Percentiles rank a stretch among this genome's conserved stretches.
Conservation (phyloP, 805 yeast species). For the Metschnikowia gelsemii region DNA sequence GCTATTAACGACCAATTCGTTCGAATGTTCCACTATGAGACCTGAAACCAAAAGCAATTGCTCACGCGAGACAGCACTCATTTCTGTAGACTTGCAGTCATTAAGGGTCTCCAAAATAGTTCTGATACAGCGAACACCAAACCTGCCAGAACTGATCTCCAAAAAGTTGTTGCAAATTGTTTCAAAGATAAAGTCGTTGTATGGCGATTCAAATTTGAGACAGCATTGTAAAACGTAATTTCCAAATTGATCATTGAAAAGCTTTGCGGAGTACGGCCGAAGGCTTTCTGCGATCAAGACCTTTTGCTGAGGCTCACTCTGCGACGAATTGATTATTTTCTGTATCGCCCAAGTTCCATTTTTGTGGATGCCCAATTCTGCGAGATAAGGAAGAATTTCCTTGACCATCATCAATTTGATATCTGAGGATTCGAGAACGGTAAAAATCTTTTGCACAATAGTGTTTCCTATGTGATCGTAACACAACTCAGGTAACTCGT, state of each 20-base stretch:
- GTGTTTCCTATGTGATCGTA: slow-evolving; percentile 95
- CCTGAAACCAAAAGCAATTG: slow-evolving; percentile 73
- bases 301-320: slow-evolving; percentile 48
- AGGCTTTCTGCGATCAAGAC: slow-evolving; percentile 65
- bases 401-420: slow-evolving; percentile 80
- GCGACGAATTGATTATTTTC: slow-evolving; percentile 74
- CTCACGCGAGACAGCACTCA: slow-evolving; percentile 43
- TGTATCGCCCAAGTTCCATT: slow-evolving; percentile 99
- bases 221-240: slow-evolving; percentile 96
- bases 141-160: slow-evolving; percentile 82
- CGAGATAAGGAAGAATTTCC: slow-evolving; percentile 71
- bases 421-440: slow-evolving; percentile 58
- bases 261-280: slow-evolving; percentile 76
- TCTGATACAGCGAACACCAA: slow-evolving; percentile 92
- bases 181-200: slow-evolving; percentile 86
- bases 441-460: slow-evolving; percentile 87
- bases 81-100: slow-evolving; percentile 30
- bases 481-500: slow-evolving; percentile 85
- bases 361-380: slow-evolving; percentile 92
- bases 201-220: slow-evolving; percentile 83
- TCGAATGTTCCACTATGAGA: slow-evolving; percentile 73
- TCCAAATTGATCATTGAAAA: slow-evolving; percentile 94
- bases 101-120: slow-evolving; percentile 85
- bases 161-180: slow-evolving; percentile 73
- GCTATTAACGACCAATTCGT: slow-evolving; percentile 73